Evolutionary conservation across 2,329 filamentous ascomycete species (phyloP), one percentile per base, ranked within the genome.

Genomic region (Cladorrhinum sp.): DNA sequence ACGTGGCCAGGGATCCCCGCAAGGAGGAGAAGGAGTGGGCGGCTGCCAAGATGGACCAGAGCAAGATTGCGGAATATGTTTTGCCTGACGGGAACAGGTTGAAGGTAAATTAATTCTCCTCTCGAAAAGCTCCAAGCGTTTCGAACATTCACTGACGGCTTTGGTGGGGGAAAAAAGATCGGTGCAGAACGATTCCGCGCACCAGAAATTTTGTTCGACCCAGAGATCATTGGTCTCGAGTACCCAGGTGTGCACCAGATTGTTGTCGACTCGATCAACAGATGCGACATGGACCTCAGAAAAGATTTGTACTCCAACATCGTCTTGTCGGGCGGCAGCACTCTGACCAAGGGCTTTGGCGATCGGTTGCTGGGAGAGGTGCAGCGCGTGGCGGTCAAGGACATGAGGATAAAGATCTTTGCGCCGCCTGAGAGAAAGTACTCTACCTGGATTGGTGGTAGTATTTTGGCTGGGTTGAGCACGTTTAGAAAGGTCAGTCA

Each of bases 401-500:
- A 99, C 75, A 99, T 97, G 93, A 87, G 93, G 71, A 98, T 99
- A 80, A 96, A 97, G 82, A 99, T 99, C 73, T 96, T 96, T 79
- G 95, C 95, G 57, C 95, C 95, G 58, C 93, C 95, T 5, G 95
- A 99, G 60, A 85, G 95, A 67, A 96, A 98, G 77, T 99, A 98
- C 80, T 97, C 92, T 64, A 99, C 95, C 29, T 99, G 95, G 95
- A 98, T 98, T 68, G 95, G 95, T 65, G 95, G 95, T 59, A 97
- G 95, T 75, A 99, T 99, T 77, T 80, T 99, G 67, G 95, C 95
- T 32, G 93, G 95, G 6, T 78, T 99, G 76, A 98, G 93, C 80
- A 99, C 95, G 58, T 99, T 99, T 79, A 89, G 93, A 81, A 99
- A 98, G 90, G 92, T 95, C 76, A 3, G 58, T 74, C 83, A 73